Percentiles rank a stretch among this genome's conserved stretches.
Conservation (phyloP, 2,329 filamentous ascomycete genomes). For the Berkeleyomyces rouxiae region DNA sequence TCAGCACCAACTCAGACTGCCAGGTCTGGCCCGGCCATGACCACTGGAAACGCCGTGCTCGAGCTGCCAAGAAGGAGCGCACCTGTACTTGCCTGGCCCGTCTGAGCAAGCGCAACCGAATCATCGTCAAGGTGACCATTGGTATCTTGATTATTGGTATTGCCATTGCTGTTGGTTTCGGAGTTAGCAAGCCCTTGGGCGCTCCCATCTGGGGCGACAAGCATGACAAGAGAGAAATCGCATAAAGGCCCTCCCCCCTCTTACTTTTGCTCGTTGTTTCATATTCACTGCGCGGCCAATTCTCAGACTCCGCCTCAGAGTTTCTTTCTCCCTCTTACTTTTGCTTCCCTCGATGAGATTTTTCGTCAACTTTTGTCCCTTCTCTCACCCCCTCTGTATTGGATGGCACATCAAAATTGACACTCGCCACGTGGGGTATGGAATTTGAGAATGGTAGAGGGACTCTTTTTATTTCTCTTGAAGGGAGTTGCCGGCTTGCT, state of each 20-base stretch:
- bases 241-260: background rate
- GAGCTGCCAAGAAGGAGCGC: conserved; percentile 35
- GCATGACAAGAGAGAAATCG: conserved; percentile 13
- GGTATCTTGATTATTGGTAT: conserved; percentile 34
- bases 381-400: too few species aligned
- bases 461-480: background rate
- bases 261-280: background rate
- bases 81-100: conserved; percentile 36
- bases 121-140: conserved; percentile 38
- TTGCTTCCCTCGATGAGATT: too few species aligned
- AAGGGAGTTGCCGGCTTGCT: background rate
- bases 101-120: conserved; percentile 36
- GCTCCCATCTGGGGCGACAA: conserved; percentile 39
- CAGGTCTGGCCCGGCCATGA: conserved; percentile 43
- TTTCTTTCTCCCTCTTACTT: too few species aligned
- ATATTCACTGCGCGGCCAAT: background rate
- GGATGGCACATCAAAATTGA: background rate
- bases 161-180: conserved; percentile 40
- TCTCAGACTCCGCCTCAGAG: too few species aligned
- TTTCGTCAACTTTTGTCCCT: too few species aligned
- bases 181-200: conserved; percentile 42
- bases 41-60: conserved; percentile 43
- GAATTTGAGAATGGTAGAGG: background rate
- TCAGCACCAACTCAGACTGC: conserved; percentile 32
- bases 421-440: background rate